Evolutionary conservation across 495 filamentous ascomycete genomes (phyloP), one percentile per base, ranked within the genome.

Genomic region (Hypomontagnella monticulosa): DNA sequence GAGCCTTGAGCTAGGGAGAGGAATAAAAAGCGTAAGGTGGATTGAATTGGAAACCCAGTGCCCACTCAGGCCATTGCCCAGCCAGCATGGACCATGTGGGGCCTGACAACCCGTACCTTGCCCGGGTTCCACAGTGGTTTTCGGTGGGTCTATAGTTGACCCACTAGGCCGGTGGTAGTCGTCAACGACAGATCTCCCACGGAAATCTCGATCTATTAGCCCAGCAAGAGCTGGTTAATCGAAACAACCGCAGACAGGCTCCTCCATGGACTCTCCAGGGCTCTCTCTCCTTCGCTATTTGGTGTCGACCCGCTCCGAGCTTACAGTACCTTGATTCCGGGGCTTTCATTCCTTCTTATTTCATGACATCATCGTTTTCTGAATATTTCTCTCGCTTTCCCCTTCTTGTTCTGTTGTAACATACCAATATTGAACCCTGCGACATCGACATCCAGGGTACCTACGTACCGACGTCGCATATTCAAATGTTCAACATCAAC

Each of bases 351-450:
- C 61, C 55, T 59, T 57, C 42, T 38, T 51, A 38, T 7, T 42
- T 52, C n/a, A 46, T 62, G 64, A 67, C 58, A 67, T 67, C 64
- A 67, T 41, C 1, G 36, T 14, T 18, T 63, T 67, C 64, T 15
- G 41, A 41, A 19, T 14, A 52, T 54, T 67, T 67, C 64, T 54
- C 10, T 58, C 36, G 57, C 33, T 46, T 66, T 63, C 53, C 53
- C 8, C 52, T 63, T 61, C 44, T 38, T 42, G 48, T 14, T 47
- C n/a, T n/a, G n/a, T n/a, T n/a, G n/a, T n/a, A n/a, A 33, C 27
- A 5, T n/a, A 20, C 44, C 37, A 54, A n/a, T n/a, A n/a, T n/a
- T n/a, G n/a, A n/a, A 53, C 4, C n/a, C 12, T 37, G 38, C 43
- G 32, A 52, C 34, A 30, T 42, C 43, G 32, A 52, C 34, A 30